Percentiles rank a stretch among this genome's conserved stretches.
These are phyloP conservation scores for Tagetes patula DNA, from an alignment of 129 eudicot species.

Conservation along the genomic window DNA sequence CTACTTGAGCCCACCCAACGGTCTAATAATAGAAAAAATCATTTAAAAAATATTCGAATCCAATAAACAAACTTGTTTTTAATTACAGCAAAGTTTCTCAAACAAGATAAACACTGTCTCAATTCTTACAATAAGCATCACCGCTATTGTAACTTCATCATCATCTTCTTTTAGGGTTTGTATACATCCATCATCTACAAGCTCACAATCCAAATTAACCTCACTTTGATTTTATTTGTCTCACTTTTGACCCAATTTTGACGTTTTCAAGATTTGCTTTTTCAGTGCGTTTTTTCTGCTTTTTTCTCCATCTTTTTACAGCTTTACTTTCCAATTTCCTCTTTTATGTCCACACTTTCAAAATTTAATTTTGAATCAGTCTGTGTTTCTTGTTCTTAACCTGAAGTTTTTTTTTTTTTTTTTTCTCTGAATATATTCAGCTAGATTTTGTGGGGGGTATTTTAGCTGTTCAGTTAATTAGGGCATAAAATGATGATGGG, in stretches of 20 bases:
- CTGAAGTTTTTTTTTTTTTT: slow-evolving; percentile 13
- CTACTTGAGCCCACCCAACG: slow-evolving; percentile 40
- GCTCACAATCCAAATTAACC: slow-evolving; percentile 6
- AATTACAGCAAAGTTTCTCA: not conserved
- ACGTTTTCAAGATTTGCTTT: slow-evolving; percentile 33
- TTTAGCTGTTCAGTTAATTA: not conserved
- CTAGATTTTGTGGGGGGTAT: slow-evolving; percentile 10
- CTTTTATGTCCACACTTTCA: slow-evolving; percentile 12
- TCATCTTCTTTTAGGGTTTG: not conserved
- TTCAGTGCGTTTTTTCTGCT: slow-evolving; percentile 29
- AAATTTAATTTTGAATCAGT: not conserved
- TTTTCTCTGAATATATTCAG: not conserved
- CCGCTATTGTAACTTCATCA: slow-evolving; percentile 4
- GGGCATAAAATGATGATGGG: slow-evolving; percentile 40
- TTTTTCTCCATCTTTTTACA: slow-evolving; percentile 5
- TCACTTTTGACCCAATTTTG: slow-evolving; percentile 24
- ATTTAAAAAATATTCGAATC: slow-evolving; percentile 13
- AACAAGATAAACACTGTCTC: slow-evolving; percentile 22
- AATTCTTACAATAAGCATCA: slow-evolving; percentile 11
- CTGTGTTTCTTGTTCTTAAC: slow-evolving; percentile 13
- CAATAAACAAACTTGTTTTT: not conserved
- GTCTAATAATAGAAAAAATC: slow-evolving; percentile 25
- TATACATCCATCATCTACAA: too few species aligned
- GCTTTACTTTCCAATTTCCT: slow-evolving; percentile 21
- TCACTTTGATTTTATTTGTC: slow-evolving; percentile 12